phyloP scores from a whole-genome alignment of 2,329 filamentous ascomycete genomes.

The Emydomyces testavorans region DNA sequence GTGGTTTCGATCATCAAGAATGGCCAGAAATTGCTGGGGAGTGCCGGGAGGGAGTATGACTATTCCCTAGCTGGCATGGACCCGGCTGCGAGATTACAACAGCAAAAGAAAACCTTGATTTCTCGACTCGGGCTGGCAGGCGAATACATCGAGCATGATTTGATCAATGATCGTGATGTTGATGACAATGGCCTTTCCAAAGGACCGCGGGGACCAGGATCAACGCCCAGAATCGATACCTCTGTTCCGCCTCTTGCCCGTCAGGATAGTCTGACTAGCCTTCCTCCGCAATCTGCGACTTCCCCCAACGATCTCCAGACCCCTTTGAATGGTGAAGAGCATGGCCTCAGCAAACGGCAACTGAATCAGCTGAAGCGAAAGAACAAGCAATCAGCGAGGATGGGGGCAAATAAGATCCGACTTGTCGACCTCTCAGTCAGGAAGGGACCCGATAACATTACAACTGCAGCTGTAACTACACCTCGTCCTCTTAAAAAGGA shows the following conservation, averaged over 20 bases:
- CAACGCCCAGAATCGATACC: slow-evolving; percentile 42
- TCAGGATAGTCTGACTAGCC: slow-evolving; percentile 37
- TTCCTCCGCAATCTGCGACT: slow-evolving; percentile 30
- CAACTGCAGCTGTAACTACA: slow-evolving; percentile 42
- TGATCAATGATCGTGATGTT: slow-evolving; percentile 55
- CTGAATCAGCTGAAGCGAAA: slow-evolving; percentile 92
- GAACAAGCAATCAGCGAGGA: slow-evolving; percentile 77
- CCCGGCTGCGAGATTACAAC: slow-evolving; percentile 64
- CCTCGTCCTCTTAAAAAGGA: slow-evolving; percentile 51
- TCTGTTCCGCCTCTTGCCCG: slow-evolving; percentile 32
- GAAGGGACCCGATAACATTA: slow-evolving; percentile 51
- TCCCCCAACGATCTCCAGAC: slow-evolving; percentile 38
- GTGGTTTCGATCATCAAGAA: slow-evolving; percentile 67
- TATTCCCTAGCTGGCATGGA: slow-evolving; percentile 72
- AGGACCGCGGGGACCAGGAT: slow-evolving; percentile 14
- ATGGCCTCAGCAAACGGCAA: slow-evolving; percentile 76
- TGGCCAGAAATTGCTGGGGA: slow-evolving; percentile 74
- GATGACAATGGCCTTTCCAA: slow-evolving; percentile 38
- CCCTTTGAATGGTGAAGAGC: slow-evolving; percentile 48
- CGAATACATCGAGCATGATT: slow-evolving; percentile 72
- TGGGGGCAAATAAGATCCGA: slow-evolving; percentile 77
- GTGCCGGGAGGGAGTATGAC: slow-evolving; percentile 69
- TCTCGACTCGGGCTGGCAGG: slow-evolving; percentile 75
- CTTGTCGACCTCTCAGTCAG: slow-evolving; percentile 75
- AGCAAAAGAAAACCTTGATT: slow-evolving; percentile 79